Evolutionary conservation across 148 eudicot species (phyloP), one percentile per base, ranked within the genome.

Genomic region (Diospyros kaki): DNA sequence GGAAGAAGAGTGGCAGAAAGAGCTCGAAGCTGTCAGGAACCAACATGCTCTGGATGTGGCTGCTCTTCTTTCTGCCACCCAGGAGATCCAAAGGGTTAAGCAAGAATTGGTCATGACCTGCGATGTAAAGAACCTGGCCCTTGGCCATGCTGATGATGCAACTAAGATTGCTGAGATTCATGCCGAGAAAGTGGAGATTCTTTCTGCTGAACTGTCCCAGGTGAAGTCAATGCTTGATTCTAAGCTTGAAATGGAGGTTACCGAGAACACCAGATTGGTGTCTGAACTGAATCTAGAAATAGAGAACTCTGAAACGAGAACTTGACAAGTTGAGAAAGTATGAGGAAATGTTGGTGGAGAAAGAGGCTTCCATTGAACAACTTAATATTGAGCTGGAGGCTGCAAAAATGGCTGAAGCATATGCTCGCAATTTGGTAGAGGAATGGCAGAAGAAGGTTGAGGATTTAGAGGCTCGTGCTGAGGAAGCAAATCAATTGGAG

Each of bases 121-220:
- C 64, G 90, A 91, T 44, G 81, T 88, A 18, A 91, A 91, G 77
- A 85, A 88, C 73, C 89, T 85, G 83, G 97, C 97, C 46, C 89
- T 94, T 43, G 79, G 58, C 40, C 89, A 94, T 86, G 98, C 97
- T 41, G 97, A 94, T 60, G 98, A 94, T 78, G 95, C 91, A 42
- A 86, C 93, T 43, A 94, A 86, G 83, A 77, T 90, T 78, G 97
- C 97, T 8, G 95, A 91, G 81, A 83, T 80, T 79, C 93, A 91
- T 65, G 93, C 86, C 11, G 90, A 83, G 75, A 90, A 92, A 75
- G 93, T 83, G 52, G 93, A 85, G 63, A 65, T 68, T 40, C 84
- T 94, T 44, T 86, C 93, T 1, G 83, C 90, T 76, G 98, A 94
- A 86, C 58, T 94, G 80, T 80, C 65, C 5, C 86, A 77, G 53